Evolutionary conservation across 768 basidiomycete species (phyloP).

Genomic region (Leccinum imitatum): DNA sequence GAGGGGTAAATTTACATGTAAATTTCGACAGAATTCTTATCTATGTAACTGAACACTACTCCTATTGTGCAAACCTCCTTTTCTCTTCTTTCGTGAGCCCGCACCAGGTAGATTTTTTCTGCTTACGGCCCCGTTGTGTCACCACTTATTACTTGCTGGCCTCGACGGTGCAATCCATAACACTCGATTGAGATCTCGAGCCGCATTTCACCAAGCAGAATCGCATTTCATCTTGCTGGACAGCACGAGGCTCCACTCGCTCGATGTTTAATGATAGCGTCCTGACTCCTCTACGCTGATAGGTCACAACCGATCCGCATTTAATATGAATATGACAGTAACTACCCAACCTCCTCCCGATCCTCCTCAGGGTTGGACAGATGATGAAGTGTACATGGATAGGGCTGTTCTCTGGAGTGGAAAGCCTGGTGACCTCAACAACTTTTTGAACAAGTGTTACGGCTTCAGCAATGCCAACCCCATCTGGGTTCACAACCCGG

Average conservation of each 20-base stretch:
- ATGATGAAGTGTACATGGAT: background rate
- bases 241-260: background rate
- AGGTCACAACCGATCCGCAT: background rate
- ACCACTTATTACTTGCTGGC: too few species aligned
- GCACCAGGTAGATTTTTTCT: too few species aligned
- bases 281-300: background rate
- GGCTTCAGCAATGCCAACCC: background rate
- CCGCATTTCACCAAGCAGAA: too few species aligned
- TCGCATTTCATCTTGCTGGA: background rate
- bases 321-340: background rate
- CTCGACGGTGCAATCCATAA: too few species aligned
- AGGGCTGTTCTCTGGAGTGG: background rate
- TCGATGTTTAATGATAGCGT: background rate
- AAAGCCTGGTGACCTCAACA: background rate
- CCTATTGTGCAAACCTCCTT: too few species aligned
- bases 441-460: background rate
- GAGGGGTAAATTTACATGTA: too few species aligned
- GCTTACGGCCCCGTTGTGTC: too few species aligned
- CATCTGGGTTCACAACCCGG: background rate
- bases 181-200: too few species aligned
- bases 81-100: too few species aligned
- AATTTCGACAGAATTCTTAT: too few species aligned
- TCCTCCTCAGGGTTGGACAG: conserved; percentile 3
- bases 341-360: background rate
- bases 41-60: too few species aligned